Evolutionary conservation across 2,329 filamentous ascomycete species (phyloP), one percentile per base, ranked within the genome.

Genomic region (Botrytis medusae): DNA sequence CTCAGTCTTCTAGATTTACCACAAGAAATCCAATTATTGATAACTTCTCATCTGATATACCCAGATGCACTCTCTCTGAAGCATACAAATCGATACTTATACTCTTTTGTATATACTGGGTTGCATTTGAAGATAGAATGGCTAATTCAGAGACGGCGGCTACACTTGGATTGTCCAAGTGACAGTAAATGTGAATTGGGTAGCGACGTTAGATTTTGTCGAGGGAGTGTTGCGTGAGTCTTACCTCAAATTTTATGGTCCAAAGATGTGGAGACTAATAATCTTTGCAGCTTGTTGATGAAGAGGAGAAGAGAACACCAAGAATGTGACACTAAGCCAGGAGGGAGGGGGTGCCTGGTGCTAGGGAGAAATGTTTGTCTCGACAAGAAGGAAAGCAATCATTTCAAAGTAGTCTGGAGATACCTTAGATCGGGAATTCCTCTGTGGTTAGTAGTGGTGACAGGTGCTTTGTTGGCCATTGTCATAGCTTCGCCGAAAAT

Each of bases 31-130:
- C 91, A 92, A 76, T 80, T 91, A 1, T 84, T 88, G 68, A 90
- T 93, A 72, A 84, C 87, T 46, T 80, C 84, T 18, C 83, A 88
- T 71, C 87, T 93, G 74, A 86, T 86, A 46, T 93, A 93, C 75
- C 91, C 91, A 0, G 91, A 93, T 75, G 91, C 91, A 0, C 85
- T 93, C 1, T 91, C 90, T 0, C 83, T 93, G 25, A 93, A 93
- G 78, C 90, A 93, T 79, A 87, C 87, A 32, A 89, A 83, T 78
- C 85, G 86, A 73, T 85, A 91, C 78, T 90, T 93, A 80, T 90
- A 90, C 82, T 78, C 81, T 65, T 81, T 92, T 2, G 89, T 93
- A 74, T 86, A 90, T 80, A 93, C 91, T 0, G 90, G 89, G 51
- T 84, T 93, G 44, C 81, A 84, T 42, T 84, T 92, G 62, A 92